Base-by-base conservation (phyloP, 148 eudicot species). In the Fallopia convolvulus region DNA sequence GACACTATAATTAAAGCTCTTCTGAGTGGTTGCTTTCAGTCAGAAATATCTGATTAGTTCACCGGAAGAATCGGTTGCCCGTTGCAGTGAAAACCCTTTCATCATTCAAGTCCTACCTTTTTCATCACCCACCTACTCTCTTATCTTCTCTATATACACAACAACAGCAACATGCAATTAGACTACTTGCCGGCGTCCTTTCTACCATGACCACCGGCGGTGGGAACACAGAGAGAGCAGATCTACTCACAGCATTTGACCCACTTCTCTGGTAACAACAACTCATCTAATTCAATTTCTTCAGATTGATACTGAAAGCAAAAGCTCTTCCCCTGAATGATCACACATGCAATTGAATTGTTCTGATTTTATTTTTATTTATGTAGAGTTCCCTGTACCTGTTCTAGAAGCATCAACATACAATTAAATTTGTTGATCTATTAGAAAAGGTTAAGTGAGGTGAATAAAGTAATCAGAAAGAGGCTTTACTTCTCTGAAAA, bases 241-340 rank as follows among this genome's bases (percentile, higher is more conserved):
- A 63, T 63, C 70, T 63, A 32, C 17, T 63, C 70, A 30, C 70
- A 17, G 70, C 70, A 63, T 63, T 63, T 63, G 15, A 63, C 40
- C 70, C 6, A 63, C 2, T 63, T 63, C 11, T n/a, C 61, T 8
- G 61, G 61, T 55, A 55, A 52, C 20, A 55, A 52, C 20, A 14
- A 18, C 61, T 26, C 70, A 26, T 63, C 30, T 63, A 33, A 30
- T 26, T 33, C 30, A 26, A 30, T 63, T 26, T 10, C 39, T 63
- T 2, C 70, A 63, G 39, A 10, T 63, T 63, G 12, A 23, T 26
- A 30, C 9, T 13, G 30, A 26, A 26, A 26, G 1, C 30, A 1
- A 63, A 58, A 58, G 32, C 32, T 6, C 61, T 55, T 55, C 20
- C 61, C 61, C 50, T 48, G 50, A 48, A 48, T 48, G 15, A 48